Percentiles rank a stretch among this genome's conserved stretches.
Conservation (phyloP, 768 basidiomycete species). For the Rhizopogon roseolus region DNA sequence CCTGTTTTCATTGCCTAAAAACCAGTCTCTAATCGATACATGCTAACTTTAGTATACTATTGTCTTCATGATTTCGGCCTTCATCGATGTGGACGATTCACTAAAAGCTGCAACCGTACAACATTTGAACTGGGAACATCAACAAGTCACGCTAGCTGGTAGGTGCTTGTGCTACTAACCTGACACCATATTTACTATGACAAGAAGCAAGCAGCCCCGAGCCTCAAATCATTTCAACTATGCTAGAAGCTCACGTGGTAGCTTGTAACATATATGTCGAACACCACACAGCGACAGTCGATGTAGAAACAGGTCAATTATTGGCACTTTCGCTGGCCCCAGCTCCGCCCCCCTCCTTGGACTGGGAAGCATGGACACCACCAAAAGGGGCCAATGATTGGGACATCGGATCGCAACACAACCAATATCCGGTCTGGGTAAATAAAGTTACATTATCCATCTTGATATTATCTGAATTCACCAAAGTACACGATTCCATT, state of each 20-base stretch:
- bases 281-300: neutral
- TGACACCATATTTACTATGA: neutral
- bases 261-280: constrained; percentile 5
- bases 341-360: neutral
- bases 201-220: neutral
- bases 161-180: neutral
- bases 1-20: neutral
- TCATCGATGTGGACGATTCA: constrained; percentile 1
- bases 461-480: neutral
- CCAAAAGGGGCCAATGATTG: neutral
- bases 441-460: neutral
- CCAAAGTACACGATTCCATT: neutral
- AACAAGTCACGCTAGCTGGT: neutral
- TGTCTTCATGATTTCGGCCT: constrained; percentile 8
- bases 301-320: constrained; percentile 1
- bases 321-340: neutral
- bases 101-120: neutral
- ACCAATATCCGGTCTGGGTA: neutral
- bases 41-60: neutral
- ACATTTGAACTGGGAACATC: neutral
- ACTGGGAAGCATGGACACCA: neutral
- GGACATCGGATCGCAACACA: constrained; percentile 3
- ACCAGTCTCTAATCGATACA: neutral
- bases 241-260: constrained; percentile 3
- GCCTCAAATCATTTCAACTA: neutral